Evolutionary conservation across 2,329 filamentous ascomycete genomes (phyloP).

Genomic region (Cytospora piceae): DNA sequence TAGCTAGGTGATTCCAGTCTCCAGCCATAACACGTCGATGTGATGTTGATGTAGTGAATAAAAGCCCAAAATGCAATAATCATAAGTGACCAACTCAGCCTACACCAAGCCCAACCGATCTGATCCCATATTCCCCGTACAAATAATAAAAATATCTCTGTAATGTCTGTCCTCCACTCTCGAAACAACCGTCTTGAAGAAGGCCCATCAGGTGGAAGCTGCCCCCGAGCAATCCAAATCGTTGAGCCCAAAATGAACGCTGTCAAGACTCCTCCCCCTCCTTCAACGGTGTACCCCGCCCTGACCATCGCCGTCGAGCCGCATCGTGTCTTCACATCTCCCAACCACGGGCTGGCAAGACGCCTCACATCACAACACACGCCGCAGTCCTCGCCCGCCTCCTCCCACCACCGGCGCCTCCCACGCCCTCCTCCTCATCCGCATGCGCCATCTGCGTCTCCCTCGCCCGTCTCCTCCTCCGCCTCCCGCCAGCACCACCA

Average conservation of each 20-base stretch:
- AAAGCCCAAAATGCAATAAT: background rate
- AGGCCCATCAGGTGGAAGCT: background rate
- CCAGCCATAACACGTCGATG: background rate
- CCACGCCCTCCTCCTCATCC: conserved; percentile 73
- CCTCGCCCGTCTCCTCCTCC: conserved; percentile 75
- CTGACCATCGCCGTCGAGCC: background rate
- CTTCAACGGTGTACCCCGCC: background rate
- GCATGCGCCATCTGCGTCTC: conserved; percentile 81
- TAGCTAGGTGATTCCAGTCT: background rate
- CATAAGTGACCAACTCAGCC: background rate
- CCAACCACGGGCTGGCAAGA: background rate
- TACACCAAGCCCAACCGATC: background rate
- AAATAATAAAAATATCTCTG: background rate
- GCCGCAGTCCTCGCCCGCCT: conserved; percentile 42
- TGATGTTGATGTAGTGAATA: background rate
- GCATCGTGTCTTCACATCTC: background rate
- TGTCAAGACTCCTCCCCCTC: background rate
- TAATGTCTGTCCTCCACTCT: background rate
- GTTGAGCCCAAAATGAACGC: background rate
- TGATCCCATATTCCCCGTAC: background rate
- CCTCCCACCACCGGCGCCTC: conserved; percentile 63
- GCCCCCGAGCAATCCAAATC: background rate
- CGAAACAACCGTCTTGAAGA: background rate
- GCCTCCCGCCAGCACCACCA: conserved; percentile 65
- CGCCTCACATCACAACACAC: conserved; percentile 35